Evolutionary conservation across 1,284 basidiomycete genomes (phyloP).

Genomic region (Ustilago crameri): DNA sequence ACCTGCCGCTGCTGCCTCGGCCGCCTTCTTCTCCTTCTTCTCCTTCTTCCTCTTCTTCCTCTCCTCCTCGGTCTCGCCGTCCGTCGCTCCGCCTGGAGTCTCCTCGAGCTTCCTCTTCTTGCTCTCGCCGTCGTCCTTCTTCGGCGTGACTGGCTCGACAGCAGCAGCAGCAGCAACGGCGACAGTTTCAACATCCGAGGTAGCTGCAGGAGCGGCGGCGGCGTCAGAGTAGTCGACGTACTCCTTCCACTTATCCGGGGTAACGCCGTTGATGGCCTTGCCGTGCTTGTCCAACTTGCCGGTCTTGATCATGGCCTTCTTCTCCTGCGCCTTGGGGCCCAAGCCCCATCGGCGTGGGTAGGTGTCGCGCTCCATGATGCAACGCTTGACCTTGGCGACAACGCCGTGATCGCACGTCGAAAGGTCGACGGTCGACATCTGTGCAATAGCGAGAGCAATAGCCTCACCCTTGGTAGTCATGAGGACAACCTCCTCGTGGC

Average conservation of each 20-base stretch:
- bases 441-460: conserved; percentile 83
- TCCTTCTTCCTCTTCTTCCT: conserved; percentile 67
- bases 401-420: conserved; percentile 98
- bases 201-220: conserved; percentile 66
- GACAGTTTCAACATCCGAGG: conserved; percentile 32
- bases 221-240: conserved; percentile 87
- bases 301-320: conserved; percentile 84
- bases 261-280: conserved; percentile 87
- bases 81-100: conserved; percentile 46
- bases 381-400: conserved; percentile 98
- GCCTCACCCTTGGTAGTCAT: conserved; percentile 99
- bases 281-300: conserved; percentile 97
- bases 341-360: conserved; percentile 98
- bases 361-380: conserved; percentile 98
- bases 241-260: conserved; percentile 90
- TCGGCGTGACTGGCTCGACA: conserved; percentile 30
- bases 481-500: conserved; percentile 96
- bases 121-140: conserved; percentile 59
- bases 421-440: conserved; percentile 97
- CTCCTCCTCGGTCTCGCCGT: conserved; percentile 65
- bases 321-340: conserved; percentile 93
- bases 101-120: conserved; percentile 70
- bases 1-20: conserved; percentile 52
- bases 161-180: conserved; percentile 26
- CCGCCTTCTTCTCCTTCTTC: conserved; percentile 67